Evolutionary conservation across 441 rosid genomes (phyloP).

Genomic region (Syzygium malaccense): DNA sequence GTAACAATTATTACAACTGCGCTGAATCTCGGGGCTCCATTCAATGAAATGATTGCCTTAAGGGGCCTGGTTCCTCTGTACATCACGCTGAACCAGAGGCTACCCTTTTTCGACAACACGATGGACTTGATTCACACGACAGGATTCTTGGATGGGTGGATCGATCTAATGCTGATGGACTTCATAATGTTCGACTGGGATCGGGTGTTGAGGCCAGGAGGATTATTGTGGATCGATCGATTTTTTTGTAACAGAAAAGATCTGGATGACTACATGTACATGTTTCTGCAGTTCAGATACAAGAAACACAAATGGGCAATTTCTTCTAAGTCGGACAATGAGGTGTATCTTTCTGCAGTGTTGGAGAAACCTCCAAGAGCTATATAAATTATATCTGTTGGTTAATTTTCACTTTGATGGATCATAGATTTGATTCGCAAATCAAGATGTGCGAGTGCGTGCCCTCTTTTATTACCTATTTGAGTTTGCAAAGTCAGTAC

Average conservation of each 20-base stretch:
- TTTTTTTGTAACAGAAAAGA: slow-evolving; percentile 69
- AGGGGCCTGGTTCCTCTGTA: slow-evolving; percentile 73
- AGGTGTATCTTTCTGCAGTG: slow-evolving; percentile 75
- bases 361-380: slow-evolving; percentile 87
- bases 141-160: slow-evolving; percentile 82
- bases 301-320: slow-evolving; percentile 80
- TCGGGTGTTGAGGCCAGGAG: slow-evolving; percentile 74
- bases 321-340: slow-evolving; percentile 56
- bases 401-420: background rate
- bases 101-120: slow-evolving; percentile 80
- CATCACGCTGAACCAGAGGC: slow-evolving; percentile 67
- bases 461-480: background rate
- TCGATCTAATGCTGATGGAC: slow-evolving; percentile 62
- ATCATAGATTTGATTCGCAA: background rate
- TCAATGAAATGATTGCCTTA: slow-evolving; percentile 73
- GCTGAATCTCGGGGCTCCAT: slow-evolving; percentile 79
- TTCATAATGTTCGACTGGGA: slow-evolving; percentile 87
- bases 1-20: slow-evolving; percentile 76
- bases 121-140: slow-evolving; percentile 80
- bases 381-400: slow-evolving; percentile 19
- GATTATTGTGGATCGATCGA: slow-evolving; percentile 74
- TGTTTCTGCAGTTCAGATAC: slow-evolving; percentile 81
- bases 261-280: slow-evolving; percentile 80
- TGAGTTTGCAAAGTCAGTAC: background rate
- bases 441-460: background rate